These are phyloP conservation scores for Apocynum venetum DNA, from an alignment of 257 asterid genomes.

Conservation along the genomic window DNA sequence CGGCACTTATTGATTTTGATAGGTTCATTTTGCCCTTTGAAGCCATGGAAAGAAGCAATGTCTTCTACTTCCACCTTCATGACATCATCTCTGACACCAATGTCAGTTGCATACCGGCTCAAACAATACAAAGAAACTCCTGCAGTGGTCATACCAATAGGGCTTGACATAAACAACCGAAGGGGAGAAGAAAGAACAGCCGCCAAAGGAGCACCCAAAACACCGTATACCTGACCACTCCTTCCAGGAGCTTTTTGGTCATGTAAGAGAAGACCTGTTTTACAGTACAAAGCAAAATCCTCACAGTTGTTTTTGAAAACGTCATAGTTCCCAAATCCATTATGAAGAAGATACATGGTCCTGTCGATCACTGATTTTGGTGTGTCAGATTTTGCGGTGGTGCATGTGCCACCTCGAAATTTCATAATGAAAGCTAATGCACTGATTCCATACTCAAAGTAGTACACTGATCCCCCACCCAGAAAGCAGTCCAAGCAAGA, in stretches of 20 bases:
- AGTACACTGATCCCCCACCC: slow-evolving; percentile 25
- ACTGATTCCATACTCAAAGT: slow-evolving; percentile 28
- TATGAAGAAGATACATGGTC: slow-evolving; percentile 32
- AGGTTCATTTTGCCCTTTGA: slow-evolving; percentile 5
- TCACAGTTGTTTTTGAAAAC: slow-evolving; percentile 36
- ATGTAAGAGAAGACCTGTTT: slow-evolving; percentile 34
- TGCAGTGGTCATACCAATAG: slow-evolving; percentile 17
- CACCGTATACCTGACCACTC: slow-evolving; percentile 35
- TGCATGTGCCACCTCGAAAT: slow-evolving; percentile 44
- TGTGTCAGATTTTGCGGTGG: slow-evolving; percentile 29
- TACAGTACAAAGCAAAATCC: slow-evolving; percentile 44
- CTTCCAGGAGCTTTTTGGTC: slow-evolving; percentile 25
- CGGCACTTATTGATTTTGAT: neutral
- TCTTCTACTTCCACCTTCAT: slow-evolving; percentile 36
- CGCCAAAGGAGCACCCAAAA: slow-evolving; percentile 30
- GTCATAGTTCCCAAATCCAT: slow-evolving; percentile 30
- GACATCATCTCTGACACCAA: slow-evolving; percentile 41
- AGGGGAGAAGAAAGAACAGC: slow-evolving; percentile 31
- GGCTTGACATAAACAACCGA: slow-evolving; percentile 26
- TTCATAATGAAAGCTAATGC: slow-evolving; percentile 21
- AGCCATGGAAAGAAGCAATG: slow-evolving; percentile 15
- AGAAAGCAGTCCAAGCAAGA: slow-evolving; percentile 41
- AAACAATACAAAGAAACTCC: slow-evolving; percentile 30
- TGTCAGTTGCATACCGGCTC: slow-evolving; percentile 34
- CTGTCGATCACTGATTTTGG: slow-evolving; percentile 27